These are phyloP conservation scores for Penicillium cosmopolitanum DNA, from an alignment of 495 filamentous ascomycete genomes.

Conservation along the genomic window DNA sequence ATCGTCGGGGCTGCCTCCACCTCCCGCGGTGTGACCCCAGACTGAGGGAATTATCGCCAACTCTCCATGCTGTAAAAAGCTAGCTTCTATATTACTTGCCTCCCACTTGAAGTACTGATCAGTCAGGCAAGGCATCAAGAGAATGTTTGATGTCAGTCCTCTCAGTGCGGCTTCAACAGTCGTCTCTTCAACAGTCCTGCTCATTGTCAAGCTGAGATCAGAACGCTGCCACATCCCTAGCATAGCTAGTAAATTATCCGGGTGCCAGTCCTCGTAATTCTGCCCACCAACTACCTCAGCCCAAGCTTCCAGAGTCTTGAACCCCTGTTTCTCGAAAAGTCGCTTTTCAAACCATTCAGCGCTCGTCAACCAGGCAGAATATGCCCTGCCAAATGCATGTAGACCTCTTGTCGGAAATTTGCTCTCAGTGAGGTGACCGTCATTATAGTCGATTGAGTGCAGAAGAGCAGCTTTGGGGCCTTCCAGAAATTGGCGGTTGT, in stretches of 20 bases:
- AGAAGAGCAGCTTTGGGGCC: conserved; percentile 62
- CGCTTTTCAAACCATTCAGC: conserved; percentile 66
- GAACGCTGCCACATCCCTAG: conserved; percentile 66
- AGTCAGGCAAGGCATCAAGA: conserved; percentile 62
- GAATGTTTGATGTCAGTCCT: conserved; percentile 56
- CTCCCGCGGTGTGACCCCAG: conserved; percentile 64
- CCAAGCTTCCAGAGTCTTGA: conserved; percentile 60
- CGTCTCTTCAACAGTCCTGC: conserved; percentile 41
- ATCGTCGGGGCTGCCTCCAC: conserved; percentile 57
- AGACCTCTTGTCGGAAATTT: conserved; percentile 46
- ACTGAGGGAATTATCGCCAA: conserved; percentile 57
- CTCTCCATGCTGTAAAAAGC: conserved; percentile 50
- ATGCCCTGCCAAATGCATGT: conserved; percentile 65
- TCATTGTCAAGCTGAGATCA: conserved; percentile 53
- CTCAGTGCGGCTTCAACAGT: conserved; percentile 56
- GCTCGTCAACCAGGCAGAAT: conserved; percentile 70
- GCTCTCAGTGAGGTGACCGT: conserved; percentile 38
- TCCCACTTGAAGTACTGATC: conserved; percentile 70
- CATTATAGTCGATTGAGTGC: conserved; percentile 36
- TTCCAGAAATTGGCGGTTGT: conserved; percentile 70
- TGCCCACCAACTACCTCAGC: conserved; percentile 57
- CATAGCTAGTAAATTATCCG: conserved; percentile 65
- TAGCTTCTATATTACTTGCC: conserved; percentile 56
- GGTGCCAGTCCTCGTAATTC: conserved; percentile 47
- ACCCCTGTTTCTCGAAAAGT: conserved; percentile 57